Percentiles rank a stretch among this genome's conserved stretches.
Evolutionary conservation across 2,329 filamentous ascomycete species (phyloP).

Genomic region (Xylaria sp.): DNA sequence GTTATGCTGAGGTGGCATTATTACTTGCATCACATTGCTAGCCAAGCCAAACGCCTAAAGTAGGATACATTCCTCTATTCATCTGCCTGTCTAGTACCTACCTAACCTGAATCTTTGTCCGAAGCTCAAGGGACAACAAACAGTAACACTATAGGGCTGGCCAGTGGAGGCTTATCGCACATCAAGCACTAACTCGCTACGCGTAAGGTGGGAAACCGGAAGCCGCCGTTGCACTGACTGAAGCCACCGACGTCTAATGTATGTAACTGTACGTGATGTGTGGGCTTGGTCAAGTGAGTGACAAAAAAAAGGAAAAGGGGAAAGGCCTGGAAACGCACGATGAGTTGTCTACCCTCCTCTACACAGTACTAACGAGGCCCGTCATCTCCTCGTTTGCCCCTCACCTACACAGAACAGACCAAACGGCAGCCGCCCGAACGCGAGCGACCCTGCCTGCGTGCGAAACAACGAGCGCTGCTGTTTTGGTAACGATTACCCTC

Average conservation of each 20-base stretch:
- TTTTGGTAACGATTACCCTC: slow-evolving; percentile 29
- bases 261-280: slow-evolving; percentile 11
- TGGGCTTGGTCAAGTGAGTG: slow-evolving; percentile 35
- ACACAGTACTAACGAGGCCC: slow-evolving; percentile 19
- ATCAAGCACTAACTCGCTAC: not conserved
- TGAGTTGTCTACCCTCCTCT: slow-evolving; percentile 42
- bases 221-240: slow-evolving; percentile 1
- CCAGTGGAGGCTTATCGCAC: slow-evolving; percentile 25
- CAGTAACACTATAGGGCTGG: slow-evolving; percentile 33
- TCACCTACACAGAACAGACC: slow-evolving; percentile 28
- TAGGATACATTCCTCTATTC: not conserved
- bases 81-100: slow-evolving; percentile 12
- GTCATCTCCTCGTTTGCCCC: slow-evolving; percentile 21
- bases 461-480: slow-evolving; percentile 10
- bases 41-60: no score
- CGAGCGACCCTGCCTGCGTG: slow-evolving; percentile 16
- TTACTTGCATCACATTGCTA: slow-evolving; percentile 20
- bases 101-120: slow-evolving; percentile 10
- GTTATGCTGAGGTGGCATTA: slow-evolving; percentile 33
- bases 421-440: slow-evolving; percentile 14
- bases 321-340: slow-evolving; percentile 38
- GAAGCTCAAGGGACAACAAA: slow-evolving; percentile 18
- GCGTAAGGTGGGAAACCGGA: slow-evolving; percentile 8
- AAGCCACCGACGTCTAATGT: slow-evolving; percentile 26
- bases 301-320: slow-evolving; percentile 15